Base-by-base conservation (phyloP, 768 basidiomycete genomes). In the Collybiopsis confluens region DNA sequence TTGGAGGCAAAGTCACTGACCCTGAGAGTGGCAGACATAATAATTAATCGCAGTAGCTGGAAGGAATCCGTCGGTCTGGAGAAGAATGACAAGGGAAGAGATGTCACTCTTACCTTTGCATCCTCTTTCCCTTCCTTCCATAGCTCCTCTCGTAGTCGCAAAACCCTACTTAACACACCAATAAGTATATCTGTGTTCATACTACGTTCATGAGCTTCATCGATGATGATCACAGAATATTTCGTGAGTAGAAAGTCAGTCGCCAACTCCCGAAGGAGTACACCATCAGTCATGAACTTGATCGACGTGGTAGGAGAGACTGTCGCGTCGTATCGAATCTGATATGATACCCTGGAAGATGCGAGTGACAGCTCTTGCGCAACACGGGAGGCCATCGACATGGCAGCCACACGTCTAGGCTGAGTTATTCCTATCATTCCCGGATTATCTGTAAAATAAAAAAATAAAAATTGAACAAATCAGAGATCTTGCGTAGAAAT, bases 211-310 rank as follows among this genome's bases (percentile, higher is more conserved):
- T 99, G 97, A 0, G 97, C 97, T 68, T 99, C 97, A 58, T 99
- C 97, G 54, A 99, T 90, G 55, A 98, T 87, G 57, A 99, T 85
- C 24, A 97, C 88, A 5, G 91, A 93, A 66, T 99, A 99, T 67
- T 87, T 91, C 41, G 74, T 82, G n/a, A 99, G 76, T n/a, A 98
- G 68, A 68, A 99, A 97, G 65, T 99, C 95, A 11, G 82, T 82
- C 0, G 92, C 88, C 20, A 98, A 75, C 68, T 99, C 97, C 52
- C 97, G 86, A 15, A 99, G 74, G 30, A 99, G 73, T 24, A 99
- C 93, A 73, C 97, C 97, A 62, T 99, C 97, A 5, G 97, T 99
- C 95, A 98, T 98, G 75, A 98, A 99, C 68, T 98, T 98, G 75
- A 99, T 94, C 7, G 86, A 86, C 1, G 97, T 99, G 20, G 82